phyloP scores from a whole-genome alignment of 225 moss, liverwort and hornwort genomes.

The Pleurozium schreberi region DNA sequence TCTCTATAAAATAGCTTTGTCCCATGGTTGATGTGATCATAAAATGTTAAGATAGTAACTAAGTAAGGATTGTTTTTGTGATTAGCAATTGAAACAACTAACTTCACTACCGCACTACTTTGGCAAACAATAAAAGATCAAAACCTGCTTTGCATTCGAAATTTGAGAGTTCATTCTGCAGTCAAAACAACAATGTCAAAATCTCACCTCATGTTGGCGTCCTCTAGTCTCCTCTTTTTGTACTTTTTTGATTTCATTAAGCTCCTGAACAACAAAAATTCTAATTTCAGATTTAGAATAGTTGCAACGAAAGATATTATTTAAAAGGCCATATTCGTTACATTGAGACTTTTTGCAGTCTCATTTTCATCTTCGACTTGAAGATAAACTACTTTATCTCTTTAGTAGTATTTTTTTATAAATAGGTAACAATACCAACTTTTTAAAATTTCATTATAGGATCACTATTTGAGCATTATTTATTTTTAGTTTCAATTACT shows the following conservation, averaged over 20 bases:
- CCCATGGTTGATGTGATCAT: neutral
- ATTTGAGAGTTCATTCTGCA: neutral
- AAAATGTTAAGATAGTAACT: neutral
- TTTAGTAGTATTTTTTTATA: too few species aligned
- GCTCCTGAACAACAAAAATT: neutral
- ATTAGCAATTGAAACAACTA: neutral
- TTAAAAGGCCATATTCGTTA: too few species aligned
- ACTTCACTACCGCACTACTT: too few species aligned
- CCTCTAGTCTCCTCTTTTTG: neutral
- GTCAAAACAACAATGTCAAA: neutral
- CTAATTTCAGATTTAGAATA: neutral
- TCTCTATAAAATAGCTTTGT: neutral
- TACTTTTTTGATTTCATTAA: neutral
- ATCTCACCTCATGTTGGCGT: slow-evolving; percentile 1
- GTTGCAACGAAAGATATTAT: neutral
- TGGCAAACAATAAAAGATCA: neutral
- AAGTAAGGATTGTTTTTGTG: neutral
- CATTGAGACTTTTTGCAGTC: too few species aligned
- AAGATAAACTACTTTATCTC: too few species aligned
- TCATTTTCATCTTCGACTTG: too few species aligned
- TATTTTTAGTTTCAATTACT: too few species aligned
- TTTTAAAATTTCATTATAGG: too few species aligned
- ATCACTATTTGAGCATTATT: too few species aligned
- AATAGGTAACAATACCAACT: too few species aligned
- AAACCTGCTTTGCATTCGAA: neutral